Conservation (phyloP, 768 basidiomycete species). For the Trametes coccinea region DNA sequence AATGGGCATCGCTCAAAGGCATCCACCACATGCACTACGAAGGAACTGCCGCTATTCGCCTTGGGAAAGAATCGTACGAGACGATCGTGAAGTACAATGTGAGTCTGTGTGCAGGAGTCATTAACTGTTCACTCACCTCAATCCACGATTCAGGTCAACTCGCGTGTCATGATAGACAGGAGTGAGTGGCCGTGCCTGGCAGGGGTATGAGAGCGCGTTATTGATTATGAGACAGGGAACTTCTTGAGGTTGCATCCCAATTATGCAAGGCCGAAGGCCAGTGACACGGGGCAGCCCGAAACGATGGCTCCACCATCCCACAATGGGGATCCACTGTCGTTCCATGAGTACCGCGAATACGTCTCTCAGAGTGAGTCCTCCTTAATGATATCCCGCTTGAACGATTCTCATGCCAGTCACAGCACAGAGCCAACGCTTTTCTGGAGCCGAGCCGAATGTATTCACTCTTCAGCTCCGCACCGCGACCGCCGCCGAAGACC, state of each 20-base stretch:
- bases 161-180: constrained; percentile 65
- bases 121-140: no score
- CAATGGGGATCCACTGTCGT: no score
- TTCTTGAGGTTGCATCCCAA: constrained; percentile 50
- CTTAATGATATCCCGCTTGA: no score
- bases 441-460: no score
- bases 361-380: no score
- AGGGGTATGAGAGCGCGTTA: no score
- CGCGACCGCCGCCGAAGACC: background rate
- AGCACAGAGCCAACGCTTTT: no score
- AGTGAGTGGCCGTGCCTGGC: constrained; percentile 27
- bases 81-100: constrained; percentile 51
- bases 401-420: no score
- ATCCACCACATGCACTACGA: constrained; percentile 39
- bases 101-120: background rate
- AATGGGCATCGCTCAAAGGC: constrained; percentile 56
- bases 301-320: no score
- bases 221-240: constrained; percentile 32
- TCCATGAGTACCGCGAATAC: no score
- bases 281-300: background rate
- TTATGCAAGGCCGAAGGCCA: constrained; percentile 5
- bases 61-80: constrained; percentile 3
- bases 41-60: constrained; percentile 46
- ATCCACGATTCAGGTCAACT: constrained; percentile 42
- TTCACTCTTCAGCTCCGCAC: constrained; percentile 13